Evolutionary conservation across 2,329 filamentous ascomycete genomes (phyloP), one percentile per base, ranked within the genome.

Genomic region (Falciphora oryzae): DNA sequence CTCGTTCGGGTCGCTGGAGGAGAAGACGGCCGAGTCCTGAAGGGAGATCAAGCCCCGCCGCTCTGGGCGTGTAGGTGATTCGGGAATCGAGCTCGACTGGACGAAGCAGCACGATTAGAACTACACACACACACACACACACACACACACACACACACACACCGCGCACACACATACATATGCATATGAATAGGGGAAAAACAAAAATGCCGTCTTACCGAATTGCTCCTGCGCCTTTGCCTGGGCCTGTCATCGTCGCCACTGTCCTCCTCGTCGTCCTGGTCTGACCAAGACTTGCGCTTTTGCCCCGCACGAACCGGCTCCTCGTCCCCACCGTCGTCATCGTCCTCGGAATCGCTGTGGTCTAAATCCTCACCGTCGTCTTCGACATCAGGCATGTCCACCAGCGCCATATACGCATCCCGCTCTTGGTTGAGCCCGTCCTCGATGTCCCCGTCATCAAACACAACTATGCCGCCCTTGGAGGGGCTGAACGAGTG

Each of bases 401-500:
- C 89, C 59, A 92, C 81, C 63, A 98, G 79, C n/a, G 89, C 89
- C 68, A 91, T 85, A 73, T 96, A 98, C 56, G 95, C 93, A 66
- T 92, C 88, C 69, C 87, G 85, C 76, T 98, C 93, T 1, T 79
- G 79, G 16, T 76, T 77, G 44, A 99, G 79, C 44, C 93, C 91
- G 69, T 94, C 90, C 69, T 94, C 90, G 62, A 99, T 93, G 74
- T 99, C 95, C 1, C 94, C 95, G 73, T 98, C 95, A 72, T 98
- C 95, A 74, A 95, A 96, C 2, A 97, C 93, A 66, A 99, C 86
- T 57, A 99, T 90, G 0, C 95, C 95, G 25, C 94, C 94, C 72
- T 85, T 89, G 35, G 92, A 90, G 6, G 91, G 87, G 68, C 85
- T 88, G 74, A 96, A 97, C 0, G 83, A 79, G 18, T 86, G 84